phyloP scores from a whole-genome alignment of 306 rosid genomes.

The Rosa rugosa region DNA sequence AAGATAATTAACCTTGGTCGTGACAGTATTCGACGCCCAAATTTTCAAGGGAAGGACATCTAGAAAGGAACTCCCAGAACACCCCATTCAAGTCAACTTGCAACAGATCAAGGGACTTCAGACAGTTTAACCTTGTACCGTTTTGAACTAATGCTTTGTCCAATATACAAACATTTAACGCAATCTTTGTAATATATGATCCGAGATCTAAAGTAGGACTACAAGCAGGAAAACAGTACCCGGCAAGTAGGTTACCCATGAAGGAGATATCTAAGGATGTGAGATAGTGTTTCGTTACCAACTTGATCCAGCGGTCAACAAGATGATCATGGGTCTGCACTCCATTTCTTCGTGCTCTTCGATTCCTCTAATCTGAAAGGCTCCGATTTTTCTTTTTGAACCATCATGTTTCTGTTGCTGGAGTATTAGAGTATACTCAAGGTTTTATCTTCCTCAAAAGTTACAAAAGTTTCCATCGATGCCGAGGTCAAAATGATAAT shows the following conservation, averaged over 20 bases:
- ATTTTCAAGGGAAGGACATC: not conserved
- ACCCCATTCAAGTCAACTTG: not conserved
- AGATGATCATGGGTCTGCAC: not conserved
- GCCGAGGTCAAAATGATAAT: not conserved
- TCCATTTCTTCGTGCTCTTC: not conserved
- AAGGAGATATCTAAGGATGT: not conserved
- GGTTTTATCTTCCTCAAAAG: not conserved
- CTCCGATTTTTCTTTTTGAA: not conserved
- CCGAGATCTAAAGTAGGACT: not conserved
- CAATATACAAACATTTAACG: not conserved
- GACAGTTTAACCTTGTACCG: not conserved
- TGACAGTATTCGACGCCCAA: not conserved
- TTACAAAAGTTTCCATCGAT: not conserved
- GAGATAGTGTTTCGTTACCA: conserved; percentile 4
- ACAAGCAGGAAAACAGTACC: not conserved
- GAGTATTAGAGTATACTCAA: not conserved
- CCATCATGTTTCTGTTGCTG: not conserved
- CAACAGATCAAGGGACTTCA: not conserved
- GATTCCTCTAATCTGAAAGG: not conserved
- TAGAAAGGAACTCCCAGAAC: not conserved
- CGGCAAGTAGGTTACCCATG: too few relatives aligned
- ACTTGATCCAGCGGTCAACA: not conserved
- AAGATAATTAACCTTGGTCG: not conserved
- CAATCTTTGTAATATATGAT: not conserved
- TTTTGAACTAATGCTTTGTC: not conserved